Evolutionary conservation across 2,329 filamentous ascomycete species (phyloP).

Genomic region (Aspergillus tubingensis): DNA sequence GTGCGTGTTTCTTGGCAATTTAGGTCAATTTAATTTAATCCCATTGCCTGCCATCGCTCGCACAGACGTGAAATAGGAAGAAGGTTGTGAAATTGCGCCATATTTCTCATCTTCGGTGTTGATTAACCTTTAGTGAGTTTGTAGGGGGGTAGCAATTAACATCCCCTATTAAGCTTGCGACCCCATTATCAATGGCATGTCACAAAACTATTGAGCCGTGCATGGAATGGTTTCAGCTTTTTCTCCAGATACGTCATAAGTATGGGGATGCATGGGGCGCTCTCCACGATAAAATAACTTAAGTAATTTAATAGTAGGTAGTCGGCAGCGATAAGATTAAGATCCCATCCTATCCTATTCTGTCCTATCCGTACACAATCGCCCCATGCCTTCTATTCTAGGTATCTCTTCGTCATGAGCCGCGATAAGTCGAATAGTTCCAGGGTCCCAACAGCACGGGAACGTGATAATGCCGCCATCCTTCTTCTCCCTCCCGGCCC

Average conservation of each 20-base stretch:
- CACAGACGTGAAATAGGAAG: background rate
- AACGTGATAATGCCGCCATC: conserved; percentile 54
- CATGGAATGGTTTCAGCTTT: background rate
- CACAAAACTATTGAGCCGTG: background rate
- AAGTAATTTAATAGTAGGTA: background rate
- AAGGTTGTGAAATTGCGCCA: background rate
- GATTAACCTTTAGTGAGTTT: background rate
- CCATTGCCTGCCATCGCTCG: background rate
- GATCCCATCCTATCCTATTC: background rate
- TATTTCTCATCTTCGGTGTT: background rate
- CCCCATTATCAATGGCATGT: background rate
- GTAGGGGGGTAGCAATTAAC: background rate
- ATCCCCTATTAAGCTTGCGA: background rate
- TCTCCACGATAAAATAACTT: background rate
- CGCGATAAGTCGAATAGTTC: conserved; percentile 55
- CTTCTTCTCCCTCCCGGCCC: conserved; percentile 42
- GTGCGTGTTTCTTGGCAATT: background rate
- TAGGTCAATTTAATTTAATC: background rate
- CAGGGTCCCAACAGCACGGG: conserved; percentile 53
- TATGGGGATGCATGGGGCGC: background rate
- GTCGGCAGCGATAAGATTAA: conserved; percentile 1
- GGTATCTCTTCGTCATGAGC: conserved; percentile 38
- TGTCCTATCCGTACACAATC: background rate
- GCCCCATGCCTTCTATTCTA: background rate
- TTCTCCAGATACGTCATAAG: conserved; percentile 10